A percentile compares a stretch with the other conserved stretches of the same genome.
These are phyloP conservation scores for Pulveroboletus sp. DNA, from an alignment of 768 basidiomycete species.

Conservation along the genomic window DNA sequence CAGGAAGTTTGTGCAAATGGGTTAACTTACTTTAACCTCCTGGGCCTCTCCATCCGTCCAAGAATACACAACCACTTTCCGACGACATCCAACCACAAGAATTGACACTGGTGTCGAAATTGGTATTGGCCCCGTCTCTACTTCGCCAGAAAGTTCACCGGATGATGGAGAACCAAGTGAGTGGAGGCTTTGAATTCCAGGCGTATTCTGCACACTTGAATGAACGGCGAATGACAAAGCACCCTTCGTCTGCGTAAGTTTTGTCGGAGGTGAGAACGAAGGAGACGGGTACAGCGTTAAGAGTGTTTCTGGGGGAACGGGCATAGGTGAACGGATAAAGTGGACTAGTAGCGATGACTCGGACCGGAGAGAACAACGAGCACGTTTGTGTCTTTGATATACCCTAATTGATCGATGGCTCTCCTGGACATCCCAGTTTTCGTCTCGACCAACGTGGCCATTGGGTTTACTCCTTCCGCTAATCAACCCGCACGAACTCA, in stretches of 20 bases:
- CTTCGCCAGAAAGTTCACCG: conserved; percentile 10
- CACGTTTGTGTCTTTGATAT: conserved; percentile 82
- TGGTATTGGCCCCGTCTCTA: conserved; percentile 32
- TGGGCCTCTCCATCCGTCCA: conserved; percentile 86
- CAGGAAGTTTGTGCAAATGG: no score
- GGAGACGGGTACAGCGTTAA: conserved; percentile 79
- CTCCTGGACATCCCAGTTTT: conserved; percentile 64
- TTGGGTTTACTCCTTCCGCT: conserved; percentile 5
- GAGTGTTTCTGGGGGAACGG: conserved; percentile 52
- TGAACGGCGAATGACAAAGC: conserved; percentile 83
- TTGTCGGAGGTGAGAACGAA: conserved; percentile 64
- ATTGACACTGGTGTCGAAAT: conserved; percentile 71
- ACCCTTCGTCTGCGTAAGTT: conserved; percentile 71
- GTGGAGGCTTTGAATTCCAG: conserved; percentile 23
- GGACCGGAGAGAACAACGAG: conserved; percentile 82
- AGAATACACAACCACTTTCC: conserved; percentile 80
- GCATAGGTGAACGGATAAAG: neutral
- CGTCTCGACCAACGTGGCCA: conserved; percentile 49
- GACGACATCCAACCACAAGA: conserved; percentile 81
- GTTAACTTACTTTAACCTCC: conserved; percentile 54
- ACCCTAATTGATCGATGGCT: conserved; percentile 86
- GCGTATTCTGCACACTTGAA: conserved; percentile 52
- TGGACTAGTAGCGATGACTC: conserved; percentile 15
- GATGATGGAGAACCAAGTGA: conserved; percentile 8
- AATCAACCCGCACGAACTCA: conserved; percentile 2